Percentiles rank a stretch among this genome's conserved stretches.
phyloP scores from a whole-genome alignment of 1,139 yeast genomes.

The Meyerozyma carpophila region DNA sequence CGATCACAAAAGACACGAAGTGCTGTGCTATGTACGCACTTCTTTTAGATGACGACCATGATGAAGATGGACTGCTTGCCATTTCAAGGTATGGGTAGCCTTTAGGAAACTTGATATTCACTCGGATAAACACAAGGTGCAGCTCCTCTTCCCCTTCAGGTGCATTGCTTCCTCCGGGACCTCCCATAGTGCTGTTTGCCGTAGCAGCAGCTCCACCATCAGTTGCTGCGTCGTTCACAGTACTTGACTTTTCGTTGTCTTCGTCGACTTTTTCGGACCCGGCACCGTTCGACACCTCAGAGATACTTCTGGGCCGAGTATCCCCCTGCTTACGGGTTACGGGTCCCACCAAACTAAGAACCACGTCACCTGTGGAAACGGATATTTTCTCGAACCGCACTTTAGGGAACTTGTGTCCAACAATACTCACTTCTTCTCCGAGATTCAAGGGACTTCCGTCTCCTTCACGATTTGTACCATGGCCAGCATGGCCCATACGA shows the following conservation, averaged over 20 bases:
- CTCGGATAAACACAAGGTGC: slow-evolving; percentile 62
- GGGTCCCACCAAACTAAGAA: slow-evolving; percentile 76
- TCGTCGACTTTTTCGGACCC: slow-evolving; percentile 1
- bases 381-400: slow-evolving; percentile 81
- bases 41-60: slow-evolving; percentile 10
- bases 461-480: slow-evolving; percentile 16
- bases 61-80: slow-evolving; percentile 27
- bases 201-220: not conserved
- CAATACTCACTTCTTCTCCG: slow-evolving; percentile 87
- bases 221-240: not conserved
- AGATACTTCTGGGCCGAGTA: slow-evolving; percentile 1
- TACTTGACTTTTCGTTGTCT: not conserved
- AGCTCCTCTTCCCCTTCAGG: slow-evolving; percentile 5
- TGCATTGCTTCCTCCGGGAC: not conserved
- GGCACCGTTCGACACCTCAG: slow-evolving; percentile 3
- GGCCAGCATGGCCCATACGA: slow-evolving; percentile 57
- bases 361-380: slow-evolving; percentile 77
- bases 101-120: slow-evolving; percentile 63
- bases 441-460: slow-evolving; percentile 51
- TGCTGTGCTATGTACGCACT: slow-evolving; percentile 18
- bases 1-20: slow-evolving; percentile 51
- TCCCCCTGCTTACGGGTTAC: slow-evolving; percentile 18
- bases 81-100: slow-evolving; percentile 59
- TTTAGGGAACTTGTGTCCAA: slow-evolving; percentile 88
- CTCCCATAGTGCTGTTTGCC: not conserved